Evolutionary conservation across 305 asterid genomes (phyloP).

Genomic region (Solanum hybrid): DNA sequence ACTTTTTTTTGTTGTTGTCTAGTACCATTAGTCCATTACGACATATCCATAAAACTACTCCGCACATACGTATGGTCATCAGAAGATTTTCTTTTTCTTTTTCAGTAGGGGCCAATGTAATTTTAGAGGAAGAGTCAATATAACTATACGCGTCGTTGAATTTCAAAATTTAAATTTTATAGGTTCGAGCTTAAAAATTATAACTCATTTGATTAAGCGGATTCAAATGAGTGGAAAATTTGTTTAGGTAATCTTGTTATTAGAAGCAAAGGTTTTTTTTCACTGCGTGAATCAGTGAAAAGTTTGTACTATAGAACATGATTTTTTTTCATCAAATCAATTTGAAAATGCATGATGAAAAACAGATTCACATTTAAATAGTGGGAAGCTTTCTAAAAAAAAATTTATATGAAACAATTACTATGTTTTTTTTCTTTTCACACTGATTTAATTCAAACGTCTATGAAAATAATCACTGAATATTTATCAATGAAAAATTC

Average conservation of each 20-base stretch:
- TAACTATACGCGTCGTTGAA: not conserved
- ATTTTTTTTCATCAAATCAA: not conserved
- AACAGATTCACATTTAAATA: not conserved
- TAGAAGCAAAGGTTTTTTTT: not conserved
- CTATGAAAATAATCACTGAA: not conserved
- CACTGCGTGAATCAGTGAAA: too few species aligned
- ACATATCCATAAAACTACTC: not conserved
- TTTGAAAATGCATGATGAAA: not conserved
- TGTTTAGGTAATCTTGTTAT: too few species aligned
- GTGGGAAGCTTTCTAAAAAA: not conserved
- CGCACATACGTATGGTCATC: not conserved
- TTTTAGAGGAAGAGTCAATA: not conserved
- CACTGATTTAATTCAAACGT: too few species aligned
- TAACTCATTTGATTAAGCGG: not conserved
- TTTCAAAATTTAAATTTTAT: not conserved
- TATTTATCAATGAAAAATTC: too few species aligned
- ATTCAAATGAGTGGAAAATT: not conserved
- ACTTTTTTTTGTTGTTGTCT: not conserved
- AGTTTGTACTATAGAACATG: too few species aligned
- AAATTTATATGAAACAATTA: not conserved
- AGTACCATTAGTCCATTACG: not conserved
- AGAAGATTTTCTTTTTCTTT: not conserved
- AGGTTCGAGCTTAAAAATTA: not conserved
- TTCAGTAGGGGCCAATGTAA: not conserved
- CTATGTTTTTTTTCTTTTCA: not conserved